A percentile compares a stretch with the other conserved stretches of the same genome.
Evolutionary conservation across 495 filamentous ascomycete species (phyloP).

Genomic region (Xylaria venustula): DNA sequence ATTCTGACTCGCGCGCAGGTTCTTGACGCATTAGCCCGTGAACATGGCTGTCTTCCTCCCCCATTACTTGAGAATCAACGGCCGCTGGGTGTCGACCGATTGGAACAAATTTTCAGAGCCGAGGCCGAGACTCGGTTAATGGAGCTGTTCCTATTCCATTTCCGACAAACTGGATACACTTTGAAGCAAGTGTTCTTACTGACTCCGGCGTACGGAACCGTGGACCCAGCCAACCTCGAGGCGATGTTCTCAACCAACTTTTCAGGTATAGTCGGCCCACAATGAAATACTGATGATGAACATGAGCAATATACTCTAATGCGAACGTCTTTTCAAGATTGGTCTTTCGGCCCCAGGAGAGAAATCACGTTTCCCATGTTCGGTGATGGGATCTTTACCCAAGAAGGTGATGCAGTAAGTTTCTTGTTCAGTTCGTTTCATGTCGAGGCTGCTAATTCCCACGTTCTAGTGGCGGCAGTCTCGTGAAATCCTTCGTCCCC

Average conservation of each 20-base stretch:
- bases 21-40: conserved; percentile 14
- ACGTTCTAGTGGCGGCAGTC: conserved; percentile 45
- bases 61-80: conserved; percentile 29
- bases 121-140: conserved; percentile 29
- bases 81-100: conserved; percentile 38
- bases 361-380: conserved; percentile 31
- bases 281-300: background rate
- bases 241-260: conserved; percentile 36
- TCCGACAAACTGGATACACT: conserved; percentile 25
- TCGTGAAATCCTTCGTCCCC: conserved; percentile 53
- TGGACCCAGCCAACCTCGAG: conserved; percentile 39
- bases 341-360: conserved; percentile 10
- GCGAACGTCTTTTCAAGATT: background rate
- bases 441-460: background rate
- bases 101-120: conserved; percentile 29
- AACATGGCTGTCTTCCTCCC: conserved; percentile 30
- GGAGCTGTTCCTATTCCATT: conserved; percentile 31
- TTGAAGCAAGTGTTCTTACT: conserved; percentile 26
- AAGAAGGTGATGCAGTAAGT: conserved; percentile 38
- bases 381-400: conserved; percentile 54
- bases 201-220: conserved; percentile 27
- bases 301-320: background rate
- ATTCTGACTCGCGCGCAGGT: background rate
- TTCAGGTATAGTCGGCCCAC: conserved; percentile 20
- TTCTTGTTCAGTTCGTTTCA: background rate